Base-by-base conservation (phyloP, 2,329 filamentous ascomycete species). In the Fusarium nanum region DNA sequence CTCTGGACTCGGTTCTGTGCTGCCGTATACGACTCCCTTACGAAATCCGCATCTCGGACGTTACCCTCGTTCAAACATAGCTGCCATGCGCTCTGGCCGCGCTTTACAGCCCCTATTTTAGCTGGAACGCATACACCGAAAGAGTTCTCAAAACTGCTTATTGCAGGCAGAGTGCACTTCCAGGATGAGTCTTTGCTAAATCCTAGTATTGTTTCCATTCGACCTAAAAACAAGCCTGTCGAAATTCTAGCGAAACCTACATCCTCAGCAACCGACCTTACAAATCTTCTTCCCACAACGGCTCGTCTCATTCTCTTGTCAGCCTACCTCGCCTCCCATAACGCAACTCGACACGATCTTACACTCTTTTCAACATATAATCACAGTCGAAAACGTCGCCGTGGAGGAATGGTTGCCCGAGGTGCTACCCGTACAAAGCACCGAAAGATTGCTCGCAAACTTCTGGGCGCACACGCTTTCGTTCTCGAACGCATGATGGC, bases 11-110 rank as follows among this genome's bases (percentile, higher is more conserved):
- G 93, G 46, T 98, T 97, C 82, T 89, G 91, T 67, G 89, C 89
- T 50, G 93, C 93, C 7, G 89, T 97, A 16, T 96, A 97, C 85
- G 96, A 99, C 77, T 90, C 94, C 2, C 85, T 98, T 14, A 89
- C 91, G 50, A 93, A 91, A 68, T 89, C 93, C 48, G 93, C 93
- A 5, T 92, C 92, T 1, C 89, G 94, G 52, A 94, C 95, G 40
- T 85, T 98, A 16, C 86, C 91, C 2, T 87, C 88, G 13, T 94
- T 97, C 72, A 85, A 84, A 6, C 86, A 88, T 37, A 88, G 91
- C 52, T 94, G 92, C 76, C 80, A 88, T 50, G 88, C 90, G 45
- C 86, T 98, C 22, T 99, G 96, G 96, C 90, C 91, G 13, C 87
- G 90, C 6, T 98, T 99, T 79, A 90, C 93, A 1, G 87, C 88